These are phyloP conservation scores for Calonectria hawksworthii DNA, from an alignment of 2,329 filamentous ascomycete species.

Conservation along the genomic window DNA sequence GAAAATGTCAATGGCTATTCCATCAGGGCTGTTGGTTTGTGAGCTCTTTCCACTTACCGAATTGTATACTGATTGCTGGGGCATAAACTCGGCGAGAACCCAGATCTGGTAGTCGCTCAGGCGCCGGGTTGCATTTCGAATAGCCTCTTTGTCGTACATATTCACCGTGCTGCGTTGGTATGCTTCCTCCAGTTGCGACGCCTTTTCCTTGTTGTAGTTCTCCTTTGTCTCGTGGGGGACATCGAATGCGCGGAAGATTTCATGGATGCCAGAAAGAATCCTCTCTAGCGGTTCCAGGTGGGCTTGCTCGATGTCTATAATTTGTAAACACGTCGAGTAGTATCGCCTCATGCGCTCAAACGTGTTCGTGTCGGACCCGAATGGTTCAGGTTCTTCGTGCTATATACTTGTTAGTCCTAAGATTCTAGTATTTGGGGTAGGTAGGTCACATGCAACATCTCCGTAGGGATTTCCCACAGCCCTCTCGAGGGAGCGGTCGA, in stretches of 20 bases:
- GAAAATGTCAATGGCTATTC: background rate
- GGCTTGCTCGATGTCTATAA: background rate
- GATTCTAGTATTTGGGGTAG: background rate
- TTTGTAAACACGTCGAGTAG: conserved; percentile 21
- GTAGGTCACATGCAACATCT: background rate
- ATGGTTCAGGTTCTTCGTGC: background rate
- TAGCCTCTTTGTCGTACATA: conserved; percentile 8
- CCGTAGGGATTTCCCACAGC: conserved; percentile 9
- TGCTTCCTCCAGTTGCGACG: conserved; percentile 2
- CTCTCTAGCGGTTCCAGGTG: background rate
- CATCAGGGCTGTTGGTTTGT: background rate
- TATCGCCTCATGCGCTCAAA: conserved; percentile 18
- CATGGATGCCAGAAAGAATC: conserved; percentile 19
- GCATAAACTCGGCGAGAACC: conserved; percentile 27
- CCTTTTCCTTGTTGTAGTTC: background rate
- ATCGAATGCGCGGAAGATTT: conserved; percentile 23
- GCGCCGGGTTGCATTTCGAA: conserved; percentile 9
- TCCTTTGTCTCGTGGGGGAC: background rate
- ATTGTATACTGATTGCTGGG: conserved; percentile 27
- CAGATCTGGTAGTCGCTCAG: conserved; percentile 25
- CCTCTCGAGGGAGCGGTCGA: background rate
- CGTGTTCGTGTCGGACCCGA: background rate
- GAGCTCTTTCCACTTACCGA: conserved; percentile 22
- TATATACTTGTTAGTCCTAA: background rate
- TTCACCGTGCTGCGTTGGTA: background rate